A percentile compares a stretch with the other conserved stretches of the same genome.
Conservation (phyloP, 2,329 filamentous ascomycete species). For the Aspergillus latus region DNA sequence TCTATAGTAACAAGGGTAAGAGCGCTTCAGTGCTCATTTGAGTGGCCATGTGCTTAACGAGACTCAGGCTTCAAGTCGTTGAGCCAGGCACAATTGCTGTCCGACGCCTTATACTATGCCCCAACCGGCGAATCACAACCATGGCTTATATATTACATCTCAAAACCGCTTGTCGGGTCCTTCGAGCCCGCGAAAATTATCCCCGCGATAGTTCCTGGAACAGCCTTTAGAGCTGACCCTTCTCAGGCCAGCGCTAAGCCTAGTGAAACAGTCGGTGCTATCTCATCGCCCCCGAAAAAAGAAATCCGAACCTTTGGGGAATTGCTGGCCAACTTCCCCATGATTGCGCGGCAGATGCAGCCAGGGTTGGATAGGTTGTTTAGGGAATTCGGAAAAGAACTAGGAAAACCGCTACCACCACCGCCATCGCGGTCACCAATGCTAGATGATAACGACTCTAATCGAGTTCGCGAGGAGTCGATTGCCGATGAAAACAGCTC, state of each 20-base stretch:
- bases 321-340: slow-evolving; percentile 84
- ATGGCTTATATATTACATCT: slow-evolving; percentile 97
- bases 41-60: slow-evolving; percentile 18
- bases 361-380: slow-evolving; percentile 85
- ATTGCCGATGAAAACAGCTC: slow-evolving; percentile 41
- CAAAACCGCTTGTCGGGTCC: slow-evolving; percentile 77
- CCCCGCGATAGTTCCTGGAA: slow-evolving; percentile 59
- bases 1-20: slow-evolving; percentile 95
- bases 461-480: slow-evolving; percentile 32
- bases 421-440: slow-evolving; percentile 57
- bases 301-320: slow-evolving; percentile 90
- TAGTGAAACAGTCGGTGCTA: slow-evolving; percentile 37
- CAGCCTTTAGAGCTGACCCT: slow-evolving; percentile 34
- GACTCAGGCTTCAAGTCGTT: slow-evolving; percentile 79
- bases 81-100: slow-evolving; percentile 82
- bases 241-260: slow-evolving; percentile 25
- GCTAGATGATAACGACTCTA: slow-evolving; percentile 55
- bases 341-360: slow-evolving; percentile 96
- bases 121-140: slow-evolving; percentile 85
- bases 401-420: slow-evolving; percentile 80
- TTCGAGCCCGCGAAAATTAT: slow-evolving; percentile 74
- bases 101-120: slow-evolving; percentile 83
- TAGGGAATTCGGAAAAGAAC: slow-evolving; percentile 79
- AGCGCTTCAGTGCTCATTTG: background rate
- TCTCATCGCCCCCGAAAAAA: slow-evolving; percentile 64